Percentiles rank a stretch among this genome's conserved stretches.
These are phyloP conservation scores for Candida sp. DNA, from an alignment of 1,139 yeast species.

Conservation along the genomic window DNA sequence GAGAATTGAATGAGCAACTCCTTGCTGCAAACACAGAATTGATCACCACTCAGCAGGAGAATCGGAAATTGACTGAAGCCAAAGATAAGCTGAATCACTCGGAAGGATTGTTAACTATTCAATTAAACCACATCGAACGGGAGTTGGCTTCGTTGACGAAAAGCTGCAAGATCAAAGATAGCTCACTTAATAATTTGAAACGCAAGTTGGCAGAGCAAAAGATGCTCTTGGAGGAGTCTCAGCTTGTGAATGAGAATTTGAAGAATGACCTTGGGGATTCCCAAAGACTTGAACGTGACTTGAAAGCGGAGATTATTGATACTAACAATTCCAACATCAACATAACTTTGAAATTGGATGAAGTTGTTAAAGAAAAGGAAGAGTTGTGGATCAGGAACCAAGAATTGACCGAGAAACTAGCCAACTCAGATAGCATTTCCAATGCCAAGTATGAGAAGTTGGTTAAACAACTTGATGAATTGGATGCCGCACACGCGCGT, in stretches of 20 bases:
- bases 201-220: conserved; percentile 14
- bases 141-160: conserved; percentile 35
- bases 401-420: conserved; percentile 9
- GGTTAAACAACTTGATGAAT: neutral
- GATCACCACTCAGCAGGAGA: conserved; percentile 21
- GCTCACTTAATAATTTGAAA: conserved; percentile 12
- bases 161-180: conserved; percentile 27
- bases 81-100: conserved; percentile 23
- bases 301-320: conserved; percentile 11
- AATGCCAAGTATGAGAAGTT: conserved; percentile 3
- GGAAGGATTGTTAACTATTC: conserved; percentile 31
- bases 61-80: conserved; percentile 23
- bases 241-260: conserved; percentile 7
- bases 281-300: conserved; percentile 17
- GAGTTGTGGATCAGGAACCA: conserved; percentile 17
- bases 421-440: neutral
- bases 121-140: conserved; percentile 32
- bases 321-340: conserved; percentile 25
- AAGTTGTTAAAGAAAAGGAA: conserved; percentile 16
- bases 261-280: conserved; percentile 24
- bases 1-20: conserved; percentile 23
- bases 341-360: conserved; percentile 15
- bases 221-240: conserved; percentile 11
- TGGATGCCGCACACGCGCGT: neutral
- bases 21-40: conserved; percentile 22